These are phyloP conservation scores for Ceratocystis albifundus DNA, from an alignment of 2,329 filamentous ascomycete genomes.

Conservation along the genomic window DNA sequence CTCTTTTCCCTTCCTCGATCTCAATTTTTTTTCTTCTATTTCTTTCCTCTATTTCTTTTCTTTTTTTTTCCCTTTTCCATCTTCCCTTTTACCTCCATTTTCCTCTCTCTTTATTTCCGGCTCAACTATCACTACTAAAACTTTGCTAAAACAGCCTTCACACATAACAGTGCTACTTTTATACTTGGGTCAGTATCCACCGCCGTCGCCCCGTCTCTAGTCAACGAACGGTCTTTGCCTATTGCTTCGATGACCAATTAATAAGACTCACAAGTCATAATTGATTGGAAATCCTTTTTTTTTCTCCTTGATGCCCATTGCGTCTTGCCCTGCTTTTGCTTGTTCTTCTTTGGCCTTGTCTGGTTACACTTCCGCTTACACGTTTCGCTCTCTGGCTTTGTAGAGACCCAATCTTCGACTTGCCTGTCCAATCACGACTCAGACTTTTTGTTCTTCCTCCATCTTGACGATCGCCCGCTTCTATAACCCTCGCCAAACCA, in stretches of 20 bases:
- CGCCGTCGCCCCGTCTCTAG: not conserved
- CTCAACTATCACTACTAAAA: not conserved
- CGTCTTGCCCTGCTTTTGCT: not conserved
- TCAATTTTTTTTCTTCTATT: not conserved
- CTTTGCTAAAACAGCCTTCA: not conserved
- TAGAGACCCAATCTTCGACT: constrained; percentile 4
- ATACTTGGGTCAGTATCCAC: not conserved
- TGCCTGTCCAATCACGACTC: constrained; percentile 12
- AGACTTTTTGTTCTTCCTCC: not conserved
- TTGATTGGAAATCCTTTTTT: constrained; percentile 8
- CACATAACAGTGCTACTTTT: not conserved
- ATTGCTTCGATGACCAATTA: not conserved
- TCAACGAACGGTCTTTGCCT: not conserved
- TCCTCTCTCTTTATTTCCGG: not conserved
- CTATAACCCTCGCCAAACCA: not conserved
- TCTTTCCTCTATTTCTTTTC: not conserved
- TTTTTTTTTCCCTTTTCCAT: not conserved
- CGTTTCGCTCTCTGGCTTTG: constrained; percentile 10
- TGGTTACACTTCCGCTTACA: constrained; percentile 15
- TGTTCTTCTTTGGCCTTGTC: not conserved
- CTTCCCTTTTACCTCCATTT: not conserved
- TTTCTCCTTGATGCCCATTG: not conserved
- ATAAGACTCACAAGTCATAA: constrained; percentile 2
- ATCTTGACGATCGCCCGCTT: not conserved
- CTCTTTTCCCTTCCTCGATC: not conserved